These are phyloP conservation scores for Boletus coccyginus DNA, from an alignment of 768 basidiomycete species.

Conservation along the genomic window DNA sequence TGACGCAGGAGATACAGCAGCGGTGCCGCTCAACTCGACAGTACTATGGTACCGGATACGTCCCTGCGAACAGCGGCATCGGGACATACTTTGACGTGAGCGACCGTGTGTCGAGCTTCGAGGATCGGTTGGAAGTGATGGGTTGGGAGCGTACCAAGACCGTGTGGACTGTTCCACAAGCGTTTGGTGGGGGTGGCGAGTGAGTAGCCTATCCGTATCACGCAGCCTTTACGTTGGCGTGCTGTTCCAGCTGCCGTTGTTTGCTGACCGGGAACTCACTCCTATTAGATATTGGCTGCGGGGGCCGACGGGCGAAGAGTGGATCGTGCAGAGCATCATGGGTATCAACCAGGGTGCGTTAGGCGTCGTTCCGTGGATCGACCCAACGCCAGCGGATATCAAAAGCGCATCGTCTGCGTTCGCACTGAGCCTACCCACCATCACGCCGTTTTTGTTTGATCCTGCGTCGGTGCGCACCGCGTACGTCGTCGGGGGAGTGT, in stretches of 20 bases:
- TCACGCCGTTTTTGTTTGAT: conserved; percentile 47
- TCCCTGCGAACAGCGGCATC: conserved; percentile 31
- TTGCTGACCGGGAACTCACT: not conserved
- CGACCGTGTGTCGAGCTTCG: conserved; percentile 63
- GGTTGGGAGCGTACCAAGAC: conserved; percentile 70
- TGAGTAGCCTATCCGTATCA: conserved; percentile 27
- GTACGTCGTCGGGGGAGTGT: conserved; percentile 40
- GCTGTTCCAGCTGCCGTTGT: not conserved
- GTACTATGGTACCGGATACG: conserved; percentile 7
- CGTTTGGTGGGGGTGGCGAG: conserved; percentile 46
- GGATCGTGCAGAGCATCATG: conserved; percentile 61
- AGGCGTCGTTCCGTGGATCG: conserved; percentile 50
- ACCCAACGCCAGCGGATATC: conserved; percentile 53
- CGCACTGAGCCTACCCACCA: conserved; percentile 42
- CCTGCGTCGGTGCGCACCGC: conserved; percentile 40
- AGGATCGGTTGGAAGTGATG: conserved; percentile 53
- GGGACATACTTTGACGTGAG: conserved; percentile 62
- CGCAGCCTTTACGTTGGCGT: not conserved
- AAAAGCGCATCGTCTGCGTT: conserved; percentile 50
- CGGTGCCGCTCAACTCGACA: conserved; percentile 28
- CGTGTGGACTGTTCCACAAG: conserved; percentile 81
- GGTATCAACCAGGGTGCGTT: conserved; percentile 70
- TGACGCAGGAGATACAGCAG: conserved; percentile 38
- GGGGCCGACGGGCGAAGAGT: conserved; percentile 67
- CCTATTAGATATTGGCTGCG: conserved; percentile 51